Base-by-base conservation (phyloP, 495 filamentous ascomycete genomes). In the Lophiotrema nucula region DNA sequence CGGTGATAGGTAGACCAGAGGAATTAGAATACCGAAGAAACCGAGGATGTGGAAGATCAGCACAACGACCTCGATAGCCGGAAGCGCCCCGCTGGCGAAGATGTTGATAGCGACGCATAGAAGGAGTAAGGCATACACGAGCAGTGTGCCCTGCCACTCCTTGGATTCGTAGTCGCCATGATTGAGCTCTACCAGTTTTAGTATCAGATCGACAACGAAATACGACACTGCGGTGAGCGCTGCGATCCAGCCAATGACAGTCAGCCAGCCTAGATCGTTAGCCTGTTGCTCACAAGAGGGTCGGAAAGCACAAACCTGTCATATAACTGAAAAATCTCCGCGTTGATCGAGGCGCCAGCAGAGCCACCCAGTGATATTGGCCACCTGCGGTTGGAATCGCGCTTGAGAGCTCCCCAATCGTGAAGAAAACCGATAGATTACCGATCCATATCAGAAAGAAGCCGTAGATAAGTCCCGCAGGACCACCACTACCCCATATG, bases 11-110 rank as follows among this genome's bases (percentile, higher is more conserved):
- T 80, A 76, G 65, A 77, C 75, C 12, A 88, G 65, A 0, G 82
- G 79, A 15, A 86, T 78, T 24, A 87, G 67, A 25, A 87, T 77
- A 6, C 76, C 81, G 60, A 88, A 83, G 41, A 88, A 77, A 1
- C 81, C 82, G 18, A 80, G 66, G n/a, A 85, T 68, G 67, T 88
- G 85, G 18, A 86, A 71, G 19, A 84, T 74, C 37, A 88, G 64
- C 33, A 85, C 78, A 18, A 83, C 48, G 1, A 72, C 77, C 60
- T 88, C 83, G 18, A 87, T 72, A 18, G 79, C 64, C 0, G 84
- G 82, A 19, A 87, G 70, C 4, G 74, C 70, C 22, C 76, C 75
- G 6, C 76, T 76, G 0, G 83, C 53, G 38, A 79, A 72, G 3
- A 78, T 79, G 66, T 87, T 88, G 70, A 86, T 79, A 4, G 80